Evolutionary conservation across 169 alveolate genomes (phyloP).

Genomic region (Eimeria praecox): DNA sequence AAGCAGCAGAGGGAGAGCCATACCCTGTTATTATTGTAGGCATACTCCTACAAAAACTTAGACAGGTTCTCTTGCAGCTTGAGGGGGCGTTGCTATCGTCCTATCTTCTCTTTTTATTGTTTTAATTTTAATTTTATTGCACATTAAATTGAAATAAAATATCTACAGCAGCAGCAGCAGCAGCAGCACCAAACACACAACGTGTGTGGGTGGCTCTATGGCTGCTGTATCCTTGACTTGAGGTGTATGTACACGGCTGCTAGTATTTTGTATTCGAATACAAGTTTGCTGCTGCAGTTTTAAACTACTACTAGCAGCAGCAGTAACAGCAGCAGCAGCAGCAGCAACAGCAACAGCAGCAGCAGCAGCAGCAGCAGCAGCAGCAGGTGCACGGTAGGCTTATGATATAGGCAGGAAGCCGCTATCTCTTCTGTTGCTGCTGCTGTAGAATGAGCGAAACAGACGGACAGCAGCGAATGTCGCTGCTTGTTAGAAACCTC

Average conservation of each 20-base stretch:
- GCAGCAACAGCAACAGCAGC: slow-evolving; percentile 51
- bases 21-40: background rate
- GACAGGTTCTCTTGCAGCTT: background rate
- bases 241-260: background rate
- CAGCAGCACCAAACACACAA: slow-evolving; percentile 23
- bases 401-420: slow-evolving; percentile 38
- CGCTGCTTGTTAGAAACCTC: slow-evolving; percentile 81
- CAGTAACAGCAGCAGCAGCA: background rate
- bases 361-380: slow-evolving; percentile 58
- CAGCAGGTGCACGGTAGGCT: background rate
- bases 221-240: background rate
- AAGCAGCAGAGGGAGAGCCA: background rate
- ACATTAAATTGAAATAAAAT: background rate
- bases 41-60: background rate
- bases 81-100: background rate
- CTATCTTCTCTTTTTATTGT: too few species aligned
- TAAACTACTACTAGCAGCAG: background rate
- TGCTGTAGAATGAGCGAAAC: slow-evolving; percentile 56
- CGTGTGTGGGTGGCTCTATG: background rate
- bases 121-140: background rate
- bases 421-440: background rate
- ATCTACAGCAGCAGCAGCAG: slow-evolving; percentile 34
- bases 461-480: slow-evolving; percentile 72
- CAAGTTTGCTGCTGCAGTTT: background rate
- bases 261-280: background rate